Conservation (phyloP, 2,329 filamentous ascomycete species). For the Aspergillus sp. region DNA sequence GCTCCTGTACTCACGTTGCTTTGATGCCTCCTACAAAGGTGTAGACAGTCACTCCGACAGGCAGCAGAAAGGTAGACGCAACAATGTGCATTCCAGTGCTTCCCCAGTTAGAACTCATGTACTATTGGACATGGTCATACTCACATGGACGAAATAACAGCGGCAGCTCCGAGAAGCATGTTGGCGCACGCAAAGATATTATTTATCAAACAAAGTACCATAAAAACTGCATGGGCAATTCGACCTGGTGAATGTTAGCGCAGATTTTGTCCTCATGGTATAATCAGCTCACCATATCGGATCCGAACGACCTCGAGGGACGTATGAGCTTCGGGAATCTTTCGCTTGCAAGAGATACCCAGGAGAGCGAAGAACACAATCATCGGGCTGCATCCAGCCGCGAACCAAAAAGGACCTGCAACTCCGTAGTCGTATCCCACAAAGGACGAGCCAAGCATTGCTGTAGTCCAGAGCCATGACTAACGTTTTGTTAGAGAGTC, state of each 20-base stretch:
- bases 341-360: slow-evolving; percentile 52
- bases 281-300: slow-evolving; percentile 41
- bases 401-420: slow-evolving; percentile 58
- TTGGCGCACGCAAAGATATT: slow-evolving; percentile 55
- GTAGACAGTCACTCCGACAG: slow-evolving; percentile 39
- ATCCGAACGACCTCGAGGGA: slow-evolving; percentile 54
- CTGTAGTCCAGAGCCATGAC: slow-evolving; percentile 56
- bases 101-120: not conserved
- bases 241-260: slow-evolving; percentile 23
- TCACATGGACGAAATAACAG: slow-evolving; percentile 30
- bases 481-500: slow-evolving; percentile 1
- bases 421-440: slow-evolving; percentile 56
- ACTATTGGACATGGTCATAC: too few species aligned
- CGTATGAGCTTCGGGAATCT: slow-evolving; percentile 55
- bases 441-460: slow-evolving; percentile 49
- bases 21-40: slow-evolving; percentile 42
- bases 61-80: slow-evolving; percentile 48
- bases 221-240: slow-evolving; percentile 51
- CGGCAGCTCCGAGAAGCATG: slow-evolving; percentile 50
- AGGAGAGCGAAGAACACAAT: slow-evolving; percentile 55
- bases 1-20: slow-evolving; percentile 33
- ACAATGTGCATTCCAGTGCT: slow-evolving; percentile 52
- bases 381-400: slow-evolving; percentile 55
- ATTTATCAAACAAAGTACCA: slow-evolving; percentile 52
- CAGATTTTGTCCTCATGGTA: too few species aligned